Conservation (phyloP, 805 yeast species). For the Saturnispora halmiae region DNA sequence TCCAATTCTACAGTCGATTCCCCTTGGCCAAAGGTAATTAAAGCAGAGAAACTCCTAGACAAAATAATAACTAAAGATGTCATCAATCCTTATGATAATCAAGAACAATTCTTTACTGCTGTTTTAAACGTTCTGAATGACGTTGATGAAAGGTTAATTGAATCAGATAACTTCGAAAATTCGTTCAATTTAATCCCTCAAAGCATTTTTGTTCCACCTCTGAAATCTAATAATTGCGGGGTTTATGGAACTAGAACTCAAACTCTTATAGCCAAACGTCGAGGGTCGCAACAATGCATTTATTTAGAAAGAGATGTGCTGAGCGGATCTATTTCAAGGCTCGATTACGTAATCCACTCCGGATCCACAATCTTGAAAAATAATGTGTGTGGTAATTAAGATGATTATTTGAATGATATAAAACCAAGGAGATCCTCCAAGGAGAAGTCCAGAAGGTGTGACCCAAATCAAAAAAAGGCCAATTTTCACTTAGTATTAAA, state of each 20-base stretch:
- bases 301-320: slow-evolving; percentile 1
- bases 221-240: slow-evolving; percentile 4
- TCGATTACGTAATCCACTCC: background rate
- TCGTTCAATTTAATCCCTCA: slow-evolving; percentile 2
- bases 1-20: slow-evolving; percentile 58
- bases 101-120: slow-evolving; percentile 37
- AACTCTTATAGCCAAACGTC: slow-evolving; percentile 9
- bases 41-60: slow-evolving; percentile 57
- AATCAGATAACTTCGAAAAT: background rate
- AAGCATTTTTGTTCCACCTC: slow-evolving; percentile 10
- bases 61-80: slow-evolving; percentile 26
- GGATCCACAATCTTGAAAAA: too few relatives aligned
- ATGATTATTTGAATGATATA: too few relatives aligned
- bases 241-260: slow-evolving; percentile 15
- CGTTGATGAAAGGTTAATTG: slow-evolving; percentile 23
- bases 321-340: background rate
- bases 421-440: too few relatives aligned
- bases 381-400: too few relatives aligned
- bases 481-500: background rate
- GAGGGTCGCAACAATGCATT: background rate
- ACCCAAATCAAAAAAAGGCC: too few relatives aligned
- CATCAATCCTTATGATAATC: slow-evolving; percentile 12
- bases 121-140: slow-evolving; percentile 50
- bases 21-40: slow-evolving; percentile 67
- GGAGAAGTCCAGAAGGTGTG: too few relatives aligned